phyloP scores from a whole-genome alignment of 1,139 yeast species.

The Sugiyamaella novakii region DNA sequence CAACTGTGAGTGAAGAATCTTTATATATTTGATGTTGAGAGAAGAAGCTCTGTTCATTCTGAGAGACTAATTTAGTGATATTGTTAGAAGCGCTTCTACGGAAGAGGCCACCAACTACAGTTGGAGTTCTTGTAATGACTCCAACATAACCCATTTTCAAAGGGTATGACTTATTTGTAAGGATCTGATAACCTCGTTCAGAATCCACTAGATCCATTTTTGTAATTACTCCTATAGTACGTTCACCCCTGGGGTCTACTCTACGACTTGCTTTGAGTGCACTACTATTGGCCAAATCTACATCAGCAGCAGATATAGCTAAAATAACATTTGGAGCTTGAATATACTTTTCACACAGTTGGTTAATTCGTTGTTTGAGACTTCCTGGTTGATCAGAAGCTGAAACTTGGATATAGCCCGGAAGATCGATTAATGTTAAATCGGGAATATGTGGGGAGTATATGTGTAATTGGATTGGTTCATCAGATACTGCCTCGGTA shows the following conservation, averaged over 20 bases:
- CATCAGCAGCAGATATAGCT: conserved; percentile 97
- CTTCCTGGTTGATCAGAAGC: conserved; percentile 94
- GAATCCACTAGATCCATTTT: conserved; percentile 89
- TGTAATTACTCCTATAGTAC: conserved; percentile 95
- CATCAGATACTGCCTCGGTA: conserved; percentile 80
- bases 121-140: conserved; percentile 82
- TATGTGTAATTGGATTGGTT: conserved; percentile 88
- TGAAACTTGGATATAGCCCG: conserved; percentile 96
- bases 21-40: conserved; percentile 61
- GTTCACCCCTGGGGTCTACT: conserved; percentile 93
- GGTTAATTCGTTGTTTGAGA: conserved; percentile 75
- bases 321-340: conserved; percentile 90
- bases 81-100: conserved; percentile 35
- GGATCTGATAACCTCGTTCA: conserved; percentile 63
- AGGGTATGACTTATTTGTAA: conserved; percentile 82
- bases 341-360: conserved; percentile 79
- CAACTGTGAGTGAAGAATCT: conserved; percentile 67
- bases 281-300: conserved; percentile 93
- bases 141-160: conserved; percentile 97
- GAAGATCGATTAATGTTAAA: conserved; percentile 88
- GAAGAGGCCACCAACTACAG: conserved; percentile 40
- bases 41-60: conserved; percentile 49
- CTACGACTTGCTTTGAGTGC: conserved; percentile 88
- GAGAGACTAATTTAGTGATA: conserved; percentile 43
- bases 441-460: conserved; percentile 94